Evolutionary conservation across 192 early-diverging fungal genomes (phyloP).

Genomic region (Diversispora eburnea): DNA sequence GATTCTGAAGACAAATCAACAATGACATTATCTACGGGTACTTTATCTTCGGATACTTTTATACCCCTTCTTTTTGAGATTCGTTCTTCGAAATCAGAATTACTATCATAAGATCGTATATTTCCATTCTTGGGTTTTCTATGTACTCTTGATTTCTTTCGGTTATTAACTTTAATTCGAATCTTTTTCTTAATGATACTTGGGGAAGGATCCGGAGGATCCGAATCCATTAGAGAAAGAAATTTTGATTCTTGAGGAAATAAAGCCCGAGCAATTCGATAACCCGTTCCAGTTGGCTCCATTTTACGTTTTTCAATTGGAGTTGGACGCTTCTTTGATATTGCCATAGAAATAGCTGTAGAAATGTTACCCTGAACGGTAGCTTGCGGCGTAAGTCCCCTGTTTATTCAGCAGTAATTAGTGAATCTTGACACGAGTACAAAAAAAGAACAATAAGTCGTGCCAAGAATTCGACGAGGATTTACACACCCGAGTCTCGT

Average conservation of each 20-base stretch:
- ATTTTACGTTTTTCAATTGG: conserved; percentile 42
- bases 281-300: conserved; percentile 32
- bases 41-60: not conserved
- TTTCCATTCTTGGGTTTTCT: too few relatives aligned
- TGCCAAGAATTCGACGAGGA: conserved; percentile 10
- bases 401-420: conserved; percentile 27
- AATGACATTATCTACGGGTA: not conserved
- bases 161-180: too few relatives aligned
- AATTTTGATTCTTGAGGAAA: conserved; percentile 20
- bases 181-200: too few relatives aligned
- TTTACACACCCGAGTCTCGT: conserved; percentile 8
- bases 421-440: conserved; percentile 9
- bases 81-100: conserved; percentile 1
- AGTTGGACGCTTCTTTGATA: conserved; percentile 31
- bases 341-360: conserved; percentile 38
- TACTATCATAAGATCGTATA: not conserved
- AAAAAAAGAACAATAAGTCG: not conserved
- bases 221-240: not conserved
- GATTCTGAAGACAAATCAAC: too few relatives aligned
- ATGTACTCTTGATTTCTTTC: too few relatives aligned
- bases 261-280: conserved; percentile 36
- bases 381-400: conserved; percentile 47
- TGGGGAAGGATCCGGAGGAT: too few relatives aligned
- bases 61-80: not conserved
- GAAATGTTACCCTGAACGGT: conserved; percentile 51